Base-by-base conservation (phyloP, 2,329 filamentous ascomycete species). In the Tolypocladium ophioglossoides region DNA sequence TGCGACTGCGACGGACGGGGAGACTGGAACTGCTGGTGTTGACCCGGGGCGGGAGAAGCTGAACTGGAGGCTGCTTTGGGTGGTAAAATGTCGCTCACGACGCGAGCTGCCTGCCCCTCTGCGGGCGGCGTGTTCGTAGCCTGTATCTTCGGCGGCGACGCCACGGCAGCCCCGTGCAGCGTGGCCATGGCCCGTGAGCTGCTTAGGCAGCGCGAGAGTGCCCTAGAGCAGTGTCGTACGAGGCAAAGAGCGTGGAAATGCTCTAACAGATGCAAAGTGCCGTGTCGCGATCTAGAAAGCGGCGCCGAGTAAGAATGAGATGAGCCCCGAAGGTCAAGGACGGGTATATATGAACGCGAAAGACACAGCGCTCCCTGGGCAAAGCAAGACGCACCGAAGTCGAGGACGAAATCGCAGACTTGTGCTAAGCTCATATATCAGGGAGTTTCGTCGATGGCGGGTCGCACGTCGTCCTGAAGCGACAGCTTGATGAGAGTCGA, bases 11-110 rank as follows among this genome's bases (percentile, higher is more conserved):
- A 18, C 20, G 34, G 32, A n/a, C 35, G 14, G 0, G 22, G 35
- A 24, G 20, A 20, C 27, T n/a, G 10, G 9, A 2, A 6, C 27
- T 47, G 27, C 9, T 32, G 24, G 16, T 14, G 34, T 35, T 35
- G 34, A 35, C 12, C 35, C 14, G 35, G 10, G 11, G 18, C 27
- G 9, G 44, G 14, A 18, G 41, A 2, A 8, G 41, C 7, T 9
- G 16, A 16, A 6, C 22, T 41, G 20, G 9, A 38, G 20, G 48
- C 22, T 2, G n/a, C 7, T 5, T n/a, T 38, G 2, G 40, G 52
- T 18, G 55, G 37, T 0, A 57, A 4, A 8, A 61, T 56, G n/a
- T 68, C 61, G 54, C 62, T 68, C 8, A 61, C 58, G 20, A 67
- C 58, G 3, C 57, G 57, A 1, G 56, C 16, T 8, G 10, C 30